Base-by-base conservation (phyloP, 2,329 filamentous ascomycete species). In the Rhynchosporium graminicola region DNA sequence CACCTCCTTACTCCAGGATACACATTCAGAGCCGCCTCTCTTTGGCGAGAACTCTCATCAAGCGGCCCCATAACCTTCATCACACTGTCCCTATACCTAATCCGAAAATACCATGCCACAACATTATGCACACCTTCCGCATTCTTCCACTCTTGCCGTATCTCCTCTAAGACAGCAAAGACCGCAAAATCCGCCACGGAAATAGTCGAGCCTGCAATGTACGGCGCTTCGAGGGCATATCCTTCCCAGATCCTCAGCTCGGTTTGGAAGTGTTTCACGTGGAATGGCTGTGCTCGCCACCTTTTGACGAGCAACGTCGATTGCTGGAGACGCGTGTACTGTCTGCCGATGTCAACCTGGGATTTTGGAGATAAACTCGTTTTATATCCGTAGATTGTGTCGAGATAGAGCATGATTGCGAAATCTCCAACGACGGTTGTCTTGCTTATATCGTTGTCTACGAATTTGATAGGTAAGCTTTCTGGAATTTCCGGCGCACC, bases 371-470 rank as follows among this genome's bases (percentile, higher is more conserved):
- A 4, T 6, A 29, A 15, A 12, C 4, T 20, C 12, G 38, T 48
- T 7, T 28, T 45, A 0, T 67, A 63, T 1, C 79, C 78, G 63
- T 86, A 80, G 12, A 79, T 75, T 2, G 82, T 78, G 63, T 90
- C 83, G 0, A 90, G 77, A 63, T 91, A 87, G 9, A 84, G 71
- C 77, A 87, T 77, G 62, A 87, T 82, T 40, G 79, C 80, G 1
- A 80, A 58, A 46, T 82, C 78, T 4, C 84, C 83, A 7, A 80
- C 73, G 0, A 84, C 77, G 0, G 73, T 74, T 1, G 83, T 80
- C 63, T 77, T 78, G 29, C 66, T 74, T 0, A 71, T 68, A 63
- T 87, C 83, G 52, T 83, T 85, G 67, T 87, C 84, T 31, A 82
- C 75, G 57, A 85, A 84, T 60, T 79, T 81, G 60, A 86, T 74